Evolutionary conservation across 305 asterid genomes (phyloP).

Genomic region (Andrographis paniculata): DNA sequence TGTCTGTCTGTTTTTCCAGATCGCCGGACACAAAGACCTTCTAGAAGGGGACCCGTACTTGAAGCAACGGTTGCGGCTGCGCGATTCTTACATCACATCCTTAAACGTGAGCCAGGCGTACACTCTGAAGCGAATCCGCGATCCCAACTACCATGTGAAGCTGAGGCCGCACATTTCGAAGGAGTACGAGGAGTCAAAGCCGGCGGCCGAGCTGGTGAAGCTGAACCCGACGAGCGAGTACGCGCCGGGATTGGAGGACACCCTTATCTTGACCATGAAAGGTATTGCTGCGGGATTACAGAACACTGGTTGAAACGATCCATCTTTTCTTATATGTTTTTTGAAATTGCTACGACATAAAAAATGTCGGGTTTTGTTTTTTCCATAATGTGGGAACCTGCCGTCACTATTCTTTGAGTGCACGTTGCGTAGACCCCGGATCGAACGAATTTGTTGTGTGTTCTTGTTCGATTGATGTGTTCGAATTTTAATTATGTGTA

Average conservation of each 20-base stretch:
- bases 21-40: slow-evolving; percentile 64
- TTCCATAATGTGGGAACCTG: too few relatives aligned
- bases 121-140: slow-evolving; percentile 73
- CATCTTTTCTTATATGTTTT: too few relatives aligned
- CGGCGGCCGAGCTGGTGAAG: slow-evolving; percentile 60
- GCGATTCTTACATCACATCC: slow-evolving; percentile 85
- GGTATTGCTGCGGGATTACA: slow-evolving; percentile 99
- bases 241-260: slow-evolving; percentile 94
- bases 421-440: too few relatives aligned
- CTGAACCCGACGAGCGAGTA: slow-evolving; percentile 85
- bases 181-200: slow-evolving; percentile 55
- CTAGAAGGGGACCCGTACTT: slow-evolving; percentile 86
- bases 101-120: slow-evolving; percentile 82
- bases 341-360: too few relatives aligned
- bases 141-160: slow-evolving; percentile 65
- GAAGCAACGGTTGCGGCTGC: slow-evolving; percentile 75
- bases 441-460: too few relatives aligned
- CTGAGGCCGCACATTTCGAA: slow-evolving; percentile 74
- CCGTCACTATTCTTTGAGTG: too few relatives aligned
- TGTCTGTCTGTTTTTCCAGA: slow-evolving; percentile 20
- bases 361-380: too few relatives aligned
- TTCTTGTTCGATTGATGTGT: too few relatives aligned
- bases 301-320: slow-evolving; percentile 79
- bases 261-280: slow-evolving; percentile 95
- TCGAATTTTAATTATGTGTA: too few relatives aligned